Base-by-base conservation (phyloP, 257 asterid species). In the Mentha longifolia region DNA sequence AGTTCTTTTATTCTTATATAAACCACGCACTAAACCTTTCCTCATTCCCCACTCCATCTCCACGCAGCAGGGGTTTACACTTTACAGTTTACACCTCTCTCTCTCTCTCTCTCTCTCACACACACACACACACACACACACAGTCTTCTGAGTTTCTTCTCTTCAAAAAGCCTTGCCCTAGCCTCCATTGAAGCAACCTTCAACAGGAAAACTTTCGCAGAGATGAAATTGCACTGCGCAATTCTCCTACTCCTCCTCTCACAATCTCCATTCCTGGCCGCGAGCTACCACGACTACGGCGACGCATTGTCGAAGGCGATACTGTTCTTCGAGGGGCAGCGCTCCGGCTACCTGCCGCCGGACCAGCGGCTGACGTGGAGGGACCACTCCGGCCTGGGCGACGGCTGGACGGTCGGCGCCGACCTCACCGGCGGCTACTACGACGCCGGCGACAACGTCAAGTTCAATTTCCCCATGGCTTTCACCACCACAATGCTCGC, bases 361-460 rank as follows among this genome's bases (percentile, higher is more conserved):
- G 92, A 95, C 69, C 99, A 95, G 85, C 77, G 98, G 67, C 68
- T 92, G 86, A 65, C 76, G 61, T 95, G 99, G 99, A 73, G 97
- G 33, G 95, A 85, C 2, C 74, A 88, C 79, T 95, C 99, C 0
- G 99, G 96, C 12, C 85, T 95, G 2, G 81, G 96, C 12, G 98
- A 95, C 75, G 98, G 99, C 4, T 85, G 86, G 88, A 62, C 60
- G 71, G 88, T 62, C 33, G 42, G 80, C 13, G 46, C 73, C 20
- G 98, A 95, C 76, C 68, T 95, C 61, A 88, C 97, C 59, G 99
- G 98, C 10, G 99, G 99, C 0, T 95, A 95, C 57, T 92, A 92
- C 63, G 99, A 95, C 74, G 98, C 99, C 74, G 99, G 99, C 0
- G 99, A 95, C 47, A 95, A 95, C 59, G 84, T 95, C 1, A 95